phyloP scores from a whole-genome alignment of 169 alveolate genomes.

The Plasmodium reichenowi region DNA sequence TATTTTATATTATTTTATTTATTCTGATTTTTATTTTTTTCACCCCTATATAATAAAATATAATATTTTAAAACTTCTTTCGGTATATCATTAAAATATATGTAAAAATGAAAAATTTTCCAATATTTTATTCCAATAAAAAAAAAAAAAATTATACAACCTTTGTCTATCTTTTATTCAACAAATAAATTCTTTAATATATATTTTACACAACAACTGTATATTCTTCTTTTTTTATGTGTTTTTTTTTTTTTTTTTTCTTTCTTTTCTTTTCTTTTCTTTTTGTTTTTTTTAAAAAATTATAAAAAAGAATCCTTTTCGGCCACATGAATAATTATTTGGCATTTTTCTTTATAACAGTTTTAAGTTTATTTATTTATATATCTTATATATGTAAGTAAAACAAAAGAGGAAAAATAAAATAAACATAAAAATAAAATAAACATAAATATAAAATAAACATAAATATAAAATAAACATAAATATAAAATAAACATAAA shows the following conservation, averaged over 20 bases:
- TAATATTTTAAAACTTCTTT: too few relatives aligned
- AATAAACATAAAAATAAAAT: background rate
- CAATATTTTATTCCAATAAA: too few relatives aligned
- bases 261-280: background rate
- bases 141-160: too few relatives aligned
- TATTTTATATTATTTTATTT: too few relatives aligned
- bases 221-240: too few relatives aligned
- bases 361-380: constrained; percentile 48
- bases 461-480: background rate
- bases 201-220: too few relatives aligned
- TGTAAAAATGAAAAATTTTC: too few relatives aligned
- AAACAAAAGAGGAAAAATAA: background rate
- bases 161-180: too few relatives aligned
- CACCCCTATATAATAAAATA: too few relatives aligned
- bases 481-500: background rate
- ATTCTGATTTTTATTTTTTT: too few relatives aligned
- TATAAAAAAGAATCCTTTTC: background rate
- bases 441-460: background rate
- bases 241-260: background rate
- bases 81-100: too few relatives aligned
- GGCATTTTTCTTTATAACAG: constrained; percentile 40
- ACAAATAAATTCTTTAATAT: too few relatives aligned
- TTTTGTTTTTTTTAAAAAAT: background rate
- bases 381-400: constrained; percentile 48
- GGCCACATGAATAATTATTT: constrained; percentile 65